Evolutionary conservation across 2,329 filamentous ascomycete genomes (phyloP).

Genomic region (Xylariales sp.): DNA sequence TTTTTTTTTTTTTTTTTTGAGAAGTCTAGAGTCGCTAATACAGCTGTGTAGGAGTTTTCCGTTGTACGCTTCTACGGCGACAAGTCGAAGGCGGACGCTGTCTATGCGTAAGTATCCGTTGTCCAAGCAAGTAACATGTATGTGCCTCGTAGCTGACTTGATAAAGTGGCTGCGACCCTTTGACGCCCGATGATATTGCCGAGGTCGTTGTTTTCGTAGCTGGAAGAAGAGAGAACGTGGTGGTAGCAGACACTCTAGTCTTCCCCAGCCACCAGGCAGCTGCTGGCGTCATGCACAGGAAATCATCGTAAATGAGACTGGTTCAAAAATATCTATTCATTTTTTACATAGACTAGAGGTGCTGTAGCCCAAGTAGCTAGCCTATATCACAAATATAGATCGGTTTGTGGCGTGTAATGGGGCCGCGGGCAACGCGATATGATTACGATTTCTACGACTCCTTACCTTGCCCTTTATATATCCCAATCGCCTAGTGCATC

Average conservation of each 20-base stretch:
- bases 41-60: constrained; percentile 58
- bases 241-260: constrained; percentile 70
- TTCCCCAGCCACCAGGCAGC: constrained; percentile 70
- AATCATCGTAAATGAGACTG: constrained; percentile 11
- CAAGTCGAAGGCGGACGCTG: constrained; percentile 71
- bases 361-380: too few species aligned
- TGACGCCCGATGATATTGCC: constrained; percentile 75
- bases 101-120: constrained; percentile 48
- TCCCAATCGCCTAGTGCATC: too few species aligned
- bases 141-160: constrained; percentile 15
- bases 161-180: constrained; percentile 46
- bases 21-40: too few species aligned
- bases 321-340: constrained; percentile 9
- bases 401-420: too few species aligned
- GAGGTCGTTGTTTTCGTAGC: constrained; percentile 74
- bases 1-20: too few species aligned
- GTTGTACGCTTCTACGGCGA: constrained; percentile 73
- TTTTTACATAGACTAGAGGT: constrained; percentile 7
- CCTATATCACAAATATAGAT: too few species aligned
- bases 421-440: too few species aligned
- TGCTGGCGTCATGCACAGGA: constrained; percentile 23
- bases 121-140: background rate
- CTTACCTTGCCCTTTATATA: too few species aligned
- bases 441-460: too few species aligned
- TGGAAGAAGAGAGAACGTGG: constrained; percentile 76